These are phyloP conservation scores for Vicia sativa DNA, from an alignment of 306 rosid species.

Conservation along the genomic window DNA sequence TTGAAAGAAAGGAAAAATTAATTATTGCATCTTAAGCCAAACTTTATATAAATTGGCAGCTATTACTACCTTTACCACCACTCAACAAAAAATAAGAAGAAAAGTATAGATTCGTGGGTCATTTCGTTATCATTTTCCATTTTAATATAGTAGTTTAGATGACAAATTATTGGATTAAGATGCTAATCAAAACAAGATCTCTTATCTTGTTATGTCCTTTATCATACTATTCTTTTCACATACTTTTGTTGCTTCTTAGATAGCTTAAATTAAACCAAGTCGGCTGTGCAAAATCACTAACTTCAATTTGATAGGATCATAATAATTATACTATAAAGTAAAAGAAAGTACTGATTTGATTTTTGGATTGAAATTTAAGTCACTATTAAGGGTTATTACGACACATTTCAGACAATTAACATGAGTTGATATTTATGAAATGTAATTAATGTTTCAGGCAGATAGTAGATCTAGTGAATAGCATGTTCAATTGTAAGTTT, in stretches of 20 bases:
- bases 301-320: constrained; percentile 29
- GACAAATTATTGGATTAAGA: constrained; percentile 35
- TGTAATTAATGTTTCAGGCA: too few relatives aligned
- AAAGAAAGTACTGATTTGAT: constrained; percentile 19
- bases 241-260: constrained; percentile 31
- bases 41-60: constrained; percentile 30
- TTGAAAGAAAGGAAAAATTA: constrained; percentile 36
- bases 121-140: constrained; percentile 30
- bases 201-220: constrained; percentile 32
- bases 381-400: too few relatives aligned
- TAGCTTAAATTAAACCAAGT: constrained; percentile 32
- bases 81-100: constrained; percentile 21
- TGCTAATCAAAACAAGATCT: constrained; percentile 39
- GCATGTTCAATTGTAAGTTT: too few relatives aligned
- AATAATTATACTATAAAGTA: constrained; percentile 11
- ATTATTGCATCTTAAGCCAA: constrained; percentile 24
- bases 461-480: too few relatives aligned
- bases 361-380: too few relatives aligned
- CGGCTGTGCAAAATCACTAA: constrained; percentile 21
- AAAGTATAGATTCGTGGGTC: constrained; percentile 10
- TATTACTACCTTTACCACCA: constrained; percentile 13
- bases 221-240: constrained; percentile 35
- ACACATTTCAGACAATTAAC: too few relatives aligned
- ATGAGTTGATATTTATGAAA: too few relatives aligned
- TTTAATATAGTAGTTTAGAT: constrained; percentile 11